Evolutionary conservation across 2,329 filamentous ascomycete genomes (phyloP).

Genomic region (Pseudogymnoascus sp.): DNA sequence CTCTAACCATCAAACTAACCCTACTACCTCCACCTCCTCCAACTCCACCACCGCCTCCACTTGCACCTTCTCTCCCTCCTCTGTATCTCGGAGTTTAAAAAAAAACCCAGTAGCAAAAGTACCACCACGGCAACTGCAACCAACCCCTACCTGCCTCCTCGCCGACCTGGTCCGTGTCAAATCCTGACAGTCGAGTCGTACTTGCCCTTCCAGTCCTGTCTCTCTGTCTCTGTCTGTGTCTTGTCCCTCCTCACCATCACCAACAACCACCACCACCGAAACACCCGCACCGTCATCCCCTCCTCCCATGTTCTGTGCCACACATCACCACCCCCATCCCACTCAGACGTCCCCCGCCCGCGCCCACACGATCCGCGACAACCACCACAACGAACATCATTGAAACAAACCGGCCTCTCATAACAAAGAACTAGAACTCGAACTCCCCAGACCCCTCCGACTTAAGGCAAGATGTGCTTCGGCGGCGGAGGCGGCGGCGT

Average conservation of each 20-base stretch:
- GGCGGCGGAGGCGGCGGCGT: slow-evolving; percentile 42
- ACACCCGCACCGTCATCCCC: background rate
- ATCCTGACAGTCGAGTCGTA: background rate
- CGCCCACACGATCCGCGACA: background rate
- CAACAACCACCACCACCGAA: background rate
- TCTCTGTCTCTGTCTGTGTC: background rate
- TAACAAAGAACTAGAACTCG: background rate
- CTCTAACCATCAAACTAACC: background rate
- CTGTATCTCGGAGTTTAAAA: background rate
- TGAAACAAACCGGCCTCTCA: background rate
- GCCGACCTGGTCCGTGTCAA: background rate
- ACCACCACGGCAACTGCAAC: background rate
- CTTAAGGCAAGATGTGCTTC: slow-evolving; percentile 50
- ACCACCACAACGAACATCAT: background rate
- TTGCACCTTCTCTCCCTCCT: no score
- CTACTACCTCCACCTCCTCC: background rate
- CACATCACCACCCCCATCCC: background rate
- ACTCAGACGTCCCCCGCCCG: background rate
- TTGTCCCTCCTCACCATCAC: background rate
- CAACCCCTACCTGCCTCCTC: background rate
- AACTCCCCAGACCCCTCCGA: background rate
- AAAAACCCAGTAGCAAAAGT: background rate
- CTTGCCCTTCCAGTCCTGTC: background rate
- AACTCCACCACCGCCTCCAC: background rate
- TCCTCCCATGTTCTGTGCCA: background rate